phyloP scores from a whole-genome alignment of 176 grass and related monocot species.

The Rhipidocladum racemiflorum region DNA sequence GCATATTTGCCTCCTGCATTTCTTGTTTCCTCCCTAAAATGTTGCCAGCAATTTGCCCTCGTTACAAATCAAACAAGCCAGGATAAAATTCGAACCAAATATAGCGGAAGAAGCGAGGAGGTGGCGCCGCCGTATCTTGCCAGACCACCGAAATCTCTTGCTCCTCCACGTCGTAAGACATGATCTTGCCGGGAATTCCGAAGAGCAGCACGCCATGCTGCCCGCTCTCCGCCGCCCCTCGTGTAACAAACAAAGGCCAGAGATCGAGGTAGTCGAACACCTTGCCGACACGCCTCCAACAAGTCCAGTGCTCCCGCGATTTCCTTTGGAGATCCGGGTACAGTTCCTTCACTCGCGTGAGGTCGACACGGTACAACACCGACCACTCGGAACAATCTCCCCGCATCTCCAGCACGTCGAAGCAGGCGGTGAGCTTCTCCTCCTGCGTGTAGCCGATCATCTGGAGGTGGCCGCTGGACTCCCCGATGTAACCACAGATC shows the following conservation, averaged over 20 bases:
- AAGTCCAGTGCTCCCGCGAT: background rate
- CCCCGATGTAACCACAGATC: background rate
- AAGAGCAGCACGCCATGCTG: background rate
- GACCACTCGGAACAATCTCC: background rate
- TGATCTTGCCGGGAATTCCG: constrained; percentile 7
- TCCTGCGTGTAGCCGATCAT: constrained; percentile 24
- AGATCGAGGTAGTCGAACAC: background rate
- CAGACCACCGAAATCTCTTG: background rate
- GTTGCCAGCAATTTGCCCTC: background rate
- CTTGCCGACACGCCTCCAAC: background rate
- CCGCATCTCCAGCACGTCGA: constrained; percentile 21
- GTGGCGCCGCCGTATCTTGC: background rate
- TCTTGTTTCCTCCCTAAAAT: no score
- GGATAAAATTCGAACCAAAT: background rate
- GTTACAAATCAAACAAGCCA: background rate
- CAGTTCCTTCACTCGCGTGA: background rate
- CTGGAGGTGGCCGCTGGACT: background rate
- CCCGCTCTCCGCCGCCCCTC: background rate
- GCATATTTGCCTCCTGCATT: no score
- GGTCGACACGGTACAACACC: background rate
- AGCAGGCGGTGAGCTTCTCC: background rate
- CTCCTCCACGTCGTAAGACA: background rate
- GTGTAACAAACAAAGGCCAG: background rate
- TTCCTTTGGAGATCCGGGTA: background rate
- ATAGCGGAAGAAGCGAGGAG: background rate